These are phyloP conservation scores for Heliamphora pulchella DNA, from an alignment of 179 eudicot species.

Conservation along the genomic window DNA sequence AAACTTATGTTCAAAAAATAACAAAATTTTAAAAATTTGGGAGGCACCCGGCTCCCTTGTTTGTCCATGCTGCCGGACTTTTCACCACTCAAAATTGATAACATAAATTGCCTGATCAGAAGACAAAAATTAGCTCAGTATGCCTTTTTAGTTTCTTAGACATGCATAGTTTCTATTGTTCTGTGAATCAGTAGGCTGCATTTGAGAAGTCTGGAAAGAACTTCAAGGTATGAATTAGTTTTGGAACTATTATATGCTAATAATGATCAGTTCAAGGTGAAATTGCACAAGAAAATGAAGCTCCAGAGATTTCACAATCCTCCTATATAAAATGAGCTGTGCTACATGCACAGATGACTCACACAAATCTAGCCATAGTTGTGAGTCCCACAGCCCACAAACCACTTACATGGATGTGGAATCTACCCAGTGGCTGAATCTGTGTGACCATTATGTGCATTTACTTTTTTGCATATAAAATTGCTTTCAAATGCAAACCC, in stretches of 20 bases:
- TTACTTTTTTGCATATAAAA: too few relatives aligned
- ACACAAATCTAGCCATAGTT: too few relatives aligned
- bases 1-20: too few relatives aligned
- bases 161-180: background rate
- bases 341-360: too few relatives aligned
- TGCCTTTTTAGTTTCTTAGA: background rate
- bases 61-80: constrained; percentile 39
- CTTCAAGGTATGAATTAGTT: background rate
- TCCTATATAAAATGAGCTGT: too few relatives aligned
- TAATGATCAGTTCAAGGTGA: background rate
- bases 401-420: too few relatives aligned
- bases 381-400: too few relatives aligned
- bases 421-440: too few relatives aligned
- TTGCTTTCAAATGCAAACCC: background rate
- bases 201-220: background rate
- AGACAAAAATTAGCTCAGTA: background rate
- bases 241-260: background rate
- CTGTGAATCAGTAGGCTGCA: background rate
- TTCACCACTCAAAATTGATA: constrained; percentile 48
- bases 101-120: constrained; percentile 46
- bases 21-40: too few relatives aligned
- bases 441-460: too few relatives aligned
- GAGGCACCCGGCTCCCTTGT: too few relatives aligned
- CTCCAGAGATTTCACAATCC: too few relatives aligned
- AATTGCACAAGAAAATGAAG: background rate